Evolutionary conservation across 169 alveolate genomes (phyloP), one percentile per base, ranked within the genome.

Genomic region (Ichthyophthirius multifiliis): DNA sequence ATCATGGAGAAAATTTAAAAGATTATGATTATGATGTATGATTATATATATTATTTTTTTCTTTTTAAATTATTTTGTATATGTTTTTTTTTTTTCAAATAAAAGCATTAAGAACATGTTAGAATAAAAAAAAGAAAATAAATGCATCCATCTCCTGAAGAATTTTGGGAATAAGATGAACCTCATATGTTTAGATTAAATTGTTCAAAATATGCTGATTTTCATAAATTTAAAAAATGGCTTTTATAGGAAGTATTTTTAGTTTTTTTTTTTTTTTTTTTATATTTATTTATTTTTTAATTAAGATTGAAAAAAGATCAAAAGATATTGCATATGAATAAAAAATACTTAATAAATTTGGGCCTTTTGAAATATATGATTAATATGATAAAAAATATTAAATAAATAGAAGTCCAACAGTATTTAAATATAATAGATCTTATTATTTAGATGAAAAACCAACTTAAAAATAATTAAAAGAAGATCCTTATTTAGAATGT

Each of bases 151-250:
- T 65, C 82, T 39, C 44, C 30, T 48, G 75, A 81, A 10, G 81
- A 81, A 16, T 81, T 81, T 45, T 81, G 86, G 86, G 74, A 55
- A 16, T 27, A 46, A 15, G 82, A 81, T 20, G 76, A 71, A 34
- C 63, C 44, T 5, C 76, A 39, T 13, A 65, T 74, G 27, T 81
- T 81, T 37, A 71, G 86, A 81, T 71, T 81, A 7, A 81, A 81
- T 71, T 81, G 86, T 47, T 47, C 65, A 15, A 27, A 67, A n/a
- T 55, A 81, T 81, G 86, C 76, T 9, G 86, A 81, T 62, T 81
- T 20, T 30, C 71, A 76, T 37, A 67, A 73, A 18, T 81, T 81
- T 35, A 71, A 71, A 41, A 73, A 30, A 7, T 81, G 86, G 86
- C 39, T 81, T 37, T 0, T 37, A 65, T 4, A 34, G 12, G 79